Evolutionary conservation across 2,329 filamentous ascomycete genomes (phyloP).

Genomic region (Cadophora sp.): DNA sequence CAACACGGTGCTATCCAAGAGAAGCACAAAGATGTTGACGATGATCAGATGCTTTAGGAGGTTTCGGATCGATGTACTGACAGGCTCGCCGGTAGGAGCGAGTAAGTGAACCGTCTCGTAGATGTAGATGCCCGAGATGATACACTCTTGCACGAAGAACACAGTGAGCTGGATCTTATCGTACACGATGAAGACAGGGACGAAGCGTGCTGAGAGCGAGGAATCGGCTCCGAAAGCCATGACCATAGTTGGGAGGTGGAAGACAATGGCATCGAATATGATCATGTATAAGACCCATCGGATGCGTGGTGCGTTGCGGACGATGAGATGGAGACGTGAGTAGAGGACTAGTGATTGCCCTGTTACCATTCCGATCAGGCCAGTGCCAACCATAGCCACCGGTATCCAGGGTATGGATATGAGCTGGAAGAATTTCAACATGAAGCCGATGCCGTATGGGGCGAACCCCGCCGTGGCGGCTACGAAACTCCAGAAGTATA

Average conservation of each 20-base stretch:
- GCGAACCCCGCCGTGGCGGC: constrained; percentile 53
- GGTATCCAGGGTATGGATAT: constrained; percentile 45
- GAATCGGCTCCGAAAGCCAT: constrained; percentile 49
- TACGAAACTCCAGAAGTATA: constrained; percentile 59
- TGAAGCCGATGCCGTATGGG: constrained; percentile 53
- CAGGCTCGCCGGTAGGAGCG: constrained; percentile 23
- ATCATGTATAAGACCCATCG: constrained; percentile 54
- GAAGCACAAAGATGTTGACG: constrained; percentile 53
- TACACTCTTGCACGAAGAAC: constrained; percentile 56
- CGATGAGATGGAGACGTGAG: constrained; percentile 56
- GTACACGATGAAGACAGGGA: constrained; percentile 12
- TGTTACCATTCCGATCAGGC: constrained; percentile 50
- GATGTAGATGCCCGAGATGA: constrained; percentile 55
- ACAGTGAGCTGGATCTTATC: constrained; percentile 56
- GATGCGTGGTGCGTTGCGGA: constrained; percentile 49
- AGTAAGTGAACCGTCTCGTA: constrained; percentile 51
- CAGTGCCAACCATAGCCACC: constrained; percentile 51
- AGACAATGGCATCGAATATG: constrained; percentile 50
- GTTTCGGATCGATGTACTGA: constrained; percentile 31
- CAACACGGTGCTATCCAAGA: constrained; percentile 52
- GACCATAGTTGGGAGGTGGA: constrained; percentile 54
- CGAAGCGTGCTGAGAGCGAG: not conserved
- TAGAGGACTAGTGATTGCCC: constrained; percentile 57
- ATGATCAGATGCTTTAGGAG: constrained; percentile 53
- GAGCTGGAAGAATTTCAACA: constrained; percentile 51